Evolutionary conservation across 352 stramenopile species (phyloP).

Genomic region (Phytophthora quininea): DNA sequence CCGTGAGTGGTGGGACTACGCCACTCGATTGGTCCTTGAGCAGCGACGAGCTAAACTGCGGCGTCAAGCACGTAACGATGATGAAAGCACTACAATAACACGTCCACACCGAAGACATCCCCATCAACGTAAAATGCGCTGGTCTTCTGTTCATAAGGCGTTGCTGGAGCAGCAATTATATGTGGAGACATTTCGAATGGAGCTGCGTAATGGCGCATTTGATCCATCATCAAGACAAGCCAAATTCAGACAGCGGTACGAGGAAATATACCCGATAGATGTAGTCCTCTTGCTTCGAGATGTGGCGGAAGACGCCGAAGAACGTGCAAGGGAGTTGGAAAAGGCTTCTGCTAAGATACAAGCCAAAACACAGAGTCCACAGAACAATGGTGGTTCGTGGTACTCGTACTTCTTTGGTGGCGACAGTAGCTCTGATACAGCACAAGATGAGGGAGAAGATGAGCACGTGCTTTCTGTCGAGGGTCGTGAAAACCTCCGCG

Average conservation of each 20-base stretch:
- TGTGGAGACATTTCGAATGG: slow-evolving; percentile 53
- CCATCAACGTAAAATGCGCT: slow-evolving; percentile 50
- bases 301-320: slow-evolving; percentile 62
- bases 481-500: slow-evolving; percentile 68
- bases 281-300: slow-evolving; percentile 70
- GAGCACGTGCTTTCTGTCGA: slow-evolving; percentile 64
- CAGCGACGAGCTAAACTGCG: slow-evolving; percentile 38
- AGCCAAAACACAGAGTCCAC: slow-evolving; percentile 22
- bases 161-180: slow-evolving; percentile 66
- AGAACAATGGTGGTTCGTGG: slow-evolving; percentile 55
- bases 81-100: not conserved
- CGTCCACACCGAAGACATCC: slow-evolving; percentile 15
- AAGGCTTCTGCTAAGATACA: slow-evolving; percentile 32
- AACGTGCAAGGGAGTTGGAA: slow-evolving; percentile 36
- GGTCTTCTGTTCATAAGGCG: slow-evolving; percentile 61
- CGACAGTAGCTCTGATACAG: slow-evolving; percentile 12
- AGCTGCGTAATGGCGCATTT: slow-evolving; percentile 50
- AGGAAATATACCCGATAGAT: slow-evolving; percentile 72
- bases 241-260: slow-evolving; percentile 52
- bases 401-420: slow-evolving; percentile 85
- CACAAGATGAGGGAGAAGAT: slow-evolving; percentile 26
- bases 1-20: slow-evolving; percentile 84
- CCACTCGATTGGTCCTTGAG: slow-evolving; percentile 48
- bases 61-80: slow-evolving; percentile 7
- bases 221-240: slow-evolving; percentile 49